Evolutionary conservation across 768 basidiomycete genomes (phyloP), one percentile per base, ranked within the genome.

Genomic region (Hysterangium stoloniferum): DNA sequence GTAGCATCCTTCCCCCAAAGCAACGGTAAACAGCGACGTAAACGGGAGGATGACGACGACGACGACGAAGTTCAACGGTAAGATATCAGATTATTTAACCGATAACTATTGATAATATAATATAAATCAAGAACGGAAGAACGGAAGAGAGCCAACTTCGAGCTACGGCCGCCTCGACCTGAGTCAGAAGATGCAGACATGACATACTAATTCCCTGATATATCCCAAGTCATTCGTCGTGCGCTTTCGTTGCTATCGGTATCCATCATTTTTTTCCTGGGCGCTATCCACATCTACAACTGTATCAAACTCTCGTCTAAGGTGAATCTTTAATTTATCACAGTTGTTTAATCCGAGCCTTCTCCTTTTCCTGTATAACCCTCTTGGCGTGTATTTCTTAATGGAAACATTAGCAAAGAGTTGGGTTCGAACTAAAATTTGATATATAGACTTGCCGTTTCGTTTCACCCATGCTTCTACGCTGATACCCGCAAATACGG

Each of bases 401-500:
- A 60, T 22, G 58, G 35, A 37, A 43, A 48, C 38, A 52, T 17
- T 43, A 48, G 41, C 35, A 31, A 34, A 8, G 9, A 4, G 19
- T 25, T 43, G 24, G 22, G 25, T 42, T 31, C 49, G 27, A 36
- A 52, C 48, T 28, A 33, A 27, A 33, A 19, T 31, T 12, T 19
- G 11, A 36, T 27, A 48, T 48, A 22, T 31, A 36, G 11, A 67
- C 68, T 32, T 55, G 86, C 90, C 87, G 78, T 80, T 82, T 53
- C 90, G 80, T 64, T 97, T 97, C 4, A 93, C 82, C 59, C 81
- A 82, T 2, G 94, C 95, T 63, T 97, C 95, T 8, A 96, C 76
- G 1, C 87, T 92, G 54, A 98, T 96, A 1, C 93, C 96, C n/a
- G 80, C 80, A 66, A 99, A 98, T 2, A 98, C 96, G 17, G 93